Percentiles rank a stretch among this genome's conserved stretches.
These are phyloP conservation scores for Daedaleopsis nitida DNA, from an alignment of 768 basidiomycete genomes.

Conservation along the genomic window DNA sequence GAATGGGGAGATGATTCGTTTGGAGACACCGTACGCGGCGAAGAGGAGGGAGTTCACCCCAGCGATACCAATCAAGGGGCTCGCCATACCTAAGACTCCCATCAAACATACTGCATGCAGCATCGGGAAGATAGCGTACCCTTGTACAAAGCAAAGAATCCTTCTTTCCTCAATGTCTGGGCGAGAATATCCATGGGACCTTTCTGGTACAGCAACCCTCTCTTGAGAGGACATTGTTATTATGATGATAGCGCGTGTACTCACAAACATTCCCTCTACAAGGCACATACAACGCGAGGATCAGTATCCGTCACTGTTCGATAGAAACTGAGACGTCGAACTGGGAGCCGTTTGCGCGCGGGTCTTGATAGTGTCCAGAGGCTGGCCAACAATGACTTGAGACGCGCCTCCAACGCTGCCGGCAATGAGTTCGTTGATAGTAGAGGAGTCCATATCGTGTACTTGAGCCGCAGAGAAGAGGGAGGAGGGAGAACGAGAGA, in stretches of 20 bases:
- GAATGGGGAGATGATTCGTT: conserved; percentile 86
- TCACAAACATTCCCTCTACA: conserved; percentile 85
- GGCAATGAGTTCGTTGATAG: conserved; percentile 80
- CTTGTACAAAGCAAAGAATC: conserved; percentile 93
- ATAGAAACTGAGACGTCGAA: conserved; percentile 35
- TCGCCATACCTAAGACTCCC: conserved; percentile 75
- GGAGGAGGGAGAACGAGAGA: background rate
- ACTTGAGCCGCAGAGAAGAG: background rate
- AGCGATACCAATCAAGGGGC: conserved; percentile 89
- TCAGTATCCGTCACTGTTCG: background rate
- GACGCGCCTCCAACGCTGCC: conserved; percentile 93
- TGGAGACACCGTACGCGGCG: conserved; percentile 82
- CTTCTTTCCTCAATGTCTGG: conserved; percentile 84
- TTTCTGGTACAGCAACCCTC: conserved; percentile 49
- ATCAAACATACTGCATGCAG: no score
- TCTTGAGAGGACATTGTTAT: background rate
- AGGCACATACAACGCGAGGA: background rate
- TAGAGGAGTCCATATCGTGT: conserved; percentile 42
- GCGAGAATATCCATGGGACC: conserved; percentile 90
- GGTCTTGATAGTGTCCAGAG: conserved; percentile 87
- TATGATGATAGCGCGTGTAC: conserved; percentile 30
- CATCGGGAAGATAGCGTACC: conserved; percentile 45
- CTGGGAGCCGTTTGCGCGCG: conserved; percentile 86
- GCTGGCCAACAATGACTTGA: conserved; percentile 94
- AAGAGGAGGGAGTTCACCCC: conserved; percentile 97